Evolutionary conservation across 169 alveolate species (phyloP).

Genomic region (Theileria annulata): DNA sequence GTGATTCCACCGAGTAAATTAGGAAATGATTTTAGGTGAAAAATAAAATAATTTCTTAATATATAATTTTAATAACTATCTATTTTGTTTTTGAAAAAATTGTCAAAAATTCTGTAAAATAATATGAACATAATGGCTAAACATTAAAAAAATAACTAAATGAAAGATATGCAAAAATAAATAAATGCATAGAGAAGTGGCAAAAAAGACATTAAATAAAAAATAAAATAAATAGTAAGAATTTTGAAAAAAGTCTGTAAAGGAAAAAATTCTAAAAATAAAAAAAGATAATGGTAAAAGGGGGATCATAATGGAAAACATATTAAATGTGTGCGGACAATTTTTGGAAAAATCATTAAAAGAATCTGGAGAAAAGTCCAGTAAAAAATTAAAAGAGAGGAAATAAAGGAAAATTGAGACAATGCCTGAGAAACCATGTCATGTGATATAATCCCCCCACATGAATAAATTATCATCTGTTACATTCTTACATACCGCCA

Average conservation of each 20-base stretch:
- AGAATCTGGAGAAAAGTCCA: not conserved
- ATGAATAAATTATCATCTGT: not conserved
- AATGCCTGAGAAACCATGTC: not conserved
- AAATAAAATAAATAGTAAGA: not conserved
- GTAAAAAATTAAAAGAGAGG: not conserved
- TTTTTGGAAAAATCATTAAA: not conserved
- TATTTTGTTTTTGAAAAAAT: too few relatives aligned
- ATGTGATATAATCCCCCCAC: conserved; percentile 11
- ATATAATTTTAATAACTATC: too few relatives aligned
- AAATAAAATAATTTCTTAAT: too few relatives aligned
- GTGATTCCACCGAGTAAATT: not conserved
- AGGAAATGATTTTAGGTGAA: not conserved
- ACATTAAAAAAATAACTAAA: not conserved
- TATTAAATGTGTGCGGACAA: not conserved
- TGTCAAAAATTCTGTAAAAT: not conserved
- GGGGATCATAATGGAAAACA: not conserved
- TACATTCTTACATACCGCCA: not conserved
- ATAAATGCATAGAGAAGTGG: not conserved
- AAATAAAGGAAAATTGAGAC: not conserved
- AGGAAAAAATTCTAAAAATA: not conserved
- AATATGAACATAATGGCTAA: not conserved
- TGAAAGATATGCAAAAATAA: not conserved
- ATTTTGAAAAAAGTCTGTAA: not conserved
- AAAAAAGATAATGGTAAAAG: not conserved
- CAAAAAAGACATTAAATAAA: not conserved